These are phyloP conservation scores for Aspergillus nidulans DNA, from an alignment of 495 filamentous ascomycete genomes.

Conservation along the genomic window DNA sequence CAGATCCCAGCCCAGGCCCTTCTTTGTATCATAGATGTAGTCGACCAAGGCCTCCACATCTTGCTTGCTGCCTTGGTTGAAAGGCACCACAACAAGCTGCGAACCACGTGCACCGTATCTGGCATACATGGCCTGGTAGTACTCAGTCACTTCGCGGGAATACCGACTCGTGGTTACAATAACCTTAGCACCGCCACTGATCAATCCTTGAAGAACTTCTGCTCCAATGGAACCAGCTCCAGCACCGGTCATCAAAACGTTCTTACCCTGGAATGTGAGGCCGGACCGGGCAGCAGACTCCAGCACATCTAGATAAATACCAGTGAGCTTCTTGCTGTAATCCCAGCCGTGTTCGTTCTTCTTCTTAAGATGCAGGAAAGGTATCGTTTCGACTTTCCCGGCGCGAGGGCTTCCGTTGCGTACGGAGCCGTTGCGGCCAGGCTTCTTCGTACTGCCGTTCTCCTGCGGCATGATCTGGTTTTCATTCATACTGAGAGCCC, in stretches of 20 bases:
- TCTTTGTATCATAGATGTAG: constrained; percentile 97
- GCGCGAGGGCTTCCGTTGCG: constrained; percentile 57
- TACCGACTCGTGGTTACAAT: constrained; percentile 93
- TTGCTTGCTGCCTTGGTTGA: constrained; percentile 98
- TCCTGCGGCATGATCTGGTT: constrained; percentile 90
- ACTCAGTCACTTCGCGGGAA: constrained; percentile 96
- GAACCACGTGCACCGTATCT: constrained; percentile 90
- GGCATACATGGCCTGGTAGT: constrained; percentile 98
- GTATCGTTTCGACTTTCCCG: constrained; percentile 93
- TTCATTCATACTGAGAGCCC: constrained; percentile 93
- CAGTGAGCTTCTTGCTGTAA: constrained; percentile 96
- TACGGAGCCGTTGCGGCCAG: constrained; percentile 52
- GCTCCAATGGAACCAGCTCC: constrained; percentile 97
- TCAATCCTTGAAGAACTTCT: constrained; percentile 94
- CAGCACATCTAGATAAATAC: constrained; percentile 83
- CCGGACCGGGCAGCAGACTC: constrained; percentile 82
- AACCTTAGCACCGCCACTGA: constrained; percentile 94
- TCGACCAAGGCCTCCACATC: constrained; percentile 89
- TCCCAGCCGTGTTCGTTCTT: constrained; percentile 96
- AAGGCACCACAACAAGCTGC: constrained; percentile 94
- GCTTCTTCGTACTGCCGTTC: constrained; percentile 64
- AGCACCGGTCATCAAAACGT: constrained; percentile 96
- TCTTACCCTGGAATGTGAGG: constrained; percentile 89
- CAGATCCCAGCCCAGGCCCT: constrained; percentile 94
- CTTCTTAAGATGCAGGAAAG: constrained; percentile 94